These are phyloP conservation scores for Nemania sp. DNA, from an alignment of 2,329 filamentous ascomycete genomes.

Conservation along the genomic window DNA sequence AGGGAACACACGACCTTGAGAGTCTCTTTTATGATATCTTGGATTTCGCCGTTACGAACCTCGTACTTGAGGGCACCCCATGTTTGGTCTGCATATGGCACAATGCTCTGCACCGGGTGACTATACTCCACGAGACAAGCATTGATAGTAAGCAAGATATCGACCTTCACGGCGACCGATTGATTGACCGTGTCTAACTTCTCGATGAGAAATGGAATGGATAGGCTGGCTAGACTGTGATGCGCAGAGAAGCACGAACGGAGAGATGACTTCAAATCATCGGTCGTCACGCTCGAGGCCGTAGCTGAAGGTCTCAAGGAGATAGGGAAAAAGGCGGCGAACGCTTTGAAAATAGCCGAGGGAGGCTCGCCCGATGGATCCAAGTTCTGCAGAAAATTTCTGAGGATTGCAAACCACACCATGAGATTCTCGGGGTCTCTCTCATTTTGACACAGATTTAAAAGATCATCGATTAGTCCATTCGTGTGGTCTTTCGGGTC, in stretches of 20 bases:
- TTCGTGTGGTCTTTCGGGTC: constrained; percentile 48
- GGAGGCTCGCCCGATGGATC: constrained; percentile 50
- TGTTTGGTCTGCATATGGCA: constrained; percentile 53
- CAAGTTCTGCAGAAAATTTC: constrained; percentile 50
- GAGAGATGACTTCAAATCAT: constrained; percentile 57
- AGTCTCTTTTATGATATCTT: constrained; percentile 60
- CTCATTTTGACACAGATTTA: constrained; percentile 57
- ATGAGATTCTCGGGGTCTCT: constrained; percentile 61
- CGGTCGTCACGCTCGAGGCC: constrained; percentile 55
- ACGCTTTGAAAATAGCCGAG: constrained; percentile 56
- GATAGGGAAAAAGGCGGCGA: constrained; percentile 65
- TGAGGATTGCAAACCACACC: constrained; percentile 58
- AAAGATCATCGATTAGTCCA: constrained; percentile 52
- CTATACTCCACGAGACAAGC: constrained; percentile 56
- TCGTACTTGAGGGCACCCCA: constrained; percentile 67
- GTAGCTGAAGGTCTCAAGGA: constrained; percentile 57
- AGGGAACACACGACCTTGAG: constrained; percentile 57
- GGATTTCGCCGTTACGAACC: constrained; percentile 62
- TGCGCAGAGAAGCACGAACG: constrained; percentile 58
- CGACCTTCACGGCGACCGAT: constrained; percentile 62
- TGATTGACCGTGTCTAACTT: constrained; percentile 64
- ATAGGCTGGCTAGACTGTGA: constrained; percentile 47
- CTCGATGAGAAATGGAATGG: constrained; percentile 58
- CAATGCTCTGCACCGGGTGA: constrained; percentile 50
- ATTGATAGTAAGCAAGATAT: constrained; percentile 59